Conservation (phyloP, 805 yeast genomes). For the Sugiyamaella smithiae region DNA sequence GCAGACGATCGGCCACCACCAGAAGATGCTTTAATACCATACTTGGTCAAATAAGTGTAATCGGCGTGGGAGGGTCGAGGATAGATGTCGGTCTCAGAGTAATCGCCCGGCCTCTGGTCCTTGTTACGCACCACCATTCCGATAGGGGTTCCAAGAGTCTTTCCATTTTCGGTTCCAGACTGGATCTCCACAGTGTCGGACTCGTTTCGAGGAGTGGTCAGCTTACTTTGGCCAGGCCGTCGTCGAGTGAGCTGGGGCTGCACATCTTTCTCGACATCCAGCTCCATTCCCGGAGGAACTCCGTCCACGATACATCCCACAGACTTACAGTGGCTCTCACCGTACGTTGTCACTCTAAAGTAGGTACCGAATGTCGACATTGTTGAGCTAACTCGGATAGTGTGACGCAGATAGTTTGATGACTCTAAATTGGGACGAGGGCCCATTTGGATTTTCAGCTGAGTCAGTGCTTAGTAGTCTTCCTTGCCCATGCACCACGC, state of each 20-base stretch:
- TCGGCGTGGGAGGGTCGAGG: constrained; percentile 99
- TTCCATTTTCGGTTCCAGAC: constrained; percentile 89
- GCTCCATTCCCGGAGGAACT: constrained; percentile 89
- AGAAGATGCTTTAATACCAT: constrained; percentile 88
- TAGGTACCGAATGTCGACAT: constrained; percentile 75
- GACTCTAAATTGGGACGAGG: neutral
- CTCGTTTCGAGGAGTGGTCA: constrained; percentile 93
- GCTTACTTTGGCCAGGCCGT: constrained; percentile 93
- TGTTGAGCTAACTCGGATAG: neutral
- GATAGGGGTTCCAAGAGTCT: constrained; percentile 91
- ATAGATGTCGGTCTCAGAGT: constrained; percentile 88
- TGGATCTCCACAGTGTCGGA: constrained; percentile 91
- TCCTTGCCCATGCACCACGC: too few relatives aligned
- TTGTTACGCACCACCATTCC: constrained; percentile 90
- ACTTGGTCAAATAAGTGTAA: constrained; percentile 84
- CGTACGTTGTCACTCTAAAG: constrained; percentile 84
- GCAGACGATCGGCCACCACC: constrained; percentile 99
- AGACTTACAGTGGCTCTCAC: constrained; percentile 95
- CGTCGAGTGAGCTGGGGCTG: constrained; percentile 96
- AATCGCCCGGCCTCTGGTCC: constrained; percentile 96
- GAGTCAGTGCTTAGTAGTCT: neutral
- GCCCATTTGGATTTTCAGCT: neutral
- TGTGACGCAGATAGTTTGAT: too few relatives aligned
- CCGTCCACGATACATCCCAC: constrained; percentile 99
- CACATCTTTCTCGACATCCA: constrained; percentile 72